Evolutionary conservation across 805 yeast species (phyloP), one percentile per base, ranked within the genome.

Genomic region (Candida coleopterorum): DNA sequence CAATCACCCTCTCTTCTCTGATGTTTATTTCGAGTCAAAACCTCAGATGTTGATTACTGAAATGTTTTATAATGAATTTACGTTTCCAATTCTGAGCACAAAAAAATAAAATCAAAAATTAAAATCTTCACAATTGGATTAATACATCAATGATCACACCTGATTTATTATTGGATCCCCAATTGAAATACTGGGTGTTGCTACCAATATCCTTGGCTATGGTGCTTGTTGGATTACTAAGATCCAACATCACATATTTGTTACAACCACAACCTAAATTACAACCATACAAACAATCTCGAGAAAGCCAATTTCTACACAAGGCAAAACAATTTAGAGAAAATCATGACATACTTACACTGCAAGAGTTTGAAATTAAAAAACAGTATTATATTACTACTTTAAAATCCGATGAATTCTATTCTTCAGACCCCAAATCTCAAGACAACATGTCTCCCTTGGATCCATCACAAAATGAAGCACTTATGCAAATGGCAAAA

Each of bases 121-220:
- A 10, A 11, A n/a, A 15, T 11, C 12, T 18, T 29, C 24, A 31
- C 8, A 21, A 21, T 3, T 16, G 6, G 17, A 15, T 15, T 5
- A 12, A 9, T 17, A 20, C 16, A n/a, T 11, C 21, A 12, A 45
- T 45, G 48, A 9, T 37, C 21, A 32, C 45, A 8, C 50, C 50
- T 23, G 69, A 64, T 32, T 53, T 64, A 25, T 36, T 79, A 11
- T 64, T 90, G 31, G 97, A 90, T 53, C 95, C 96, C 4, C 74
- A 76, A 37, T 68, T 93, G 43, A 81, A 84, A 55, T 74, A 79
- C 49, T 90, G 97, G 97, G 97, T 88, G 21, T 66, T 93, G 12
- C 57, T 87, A 24, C 98, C 98, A 17, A 89, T 93, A 29, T 78
- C 95, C 5, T 54, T 83, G 15, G 95, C 88, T 15, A 88, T 93